Evolutionary conservation across 2,329 filamentous ascomycete species (phyloP).

Genomic region (Paecilomyces niveus): DNA sequence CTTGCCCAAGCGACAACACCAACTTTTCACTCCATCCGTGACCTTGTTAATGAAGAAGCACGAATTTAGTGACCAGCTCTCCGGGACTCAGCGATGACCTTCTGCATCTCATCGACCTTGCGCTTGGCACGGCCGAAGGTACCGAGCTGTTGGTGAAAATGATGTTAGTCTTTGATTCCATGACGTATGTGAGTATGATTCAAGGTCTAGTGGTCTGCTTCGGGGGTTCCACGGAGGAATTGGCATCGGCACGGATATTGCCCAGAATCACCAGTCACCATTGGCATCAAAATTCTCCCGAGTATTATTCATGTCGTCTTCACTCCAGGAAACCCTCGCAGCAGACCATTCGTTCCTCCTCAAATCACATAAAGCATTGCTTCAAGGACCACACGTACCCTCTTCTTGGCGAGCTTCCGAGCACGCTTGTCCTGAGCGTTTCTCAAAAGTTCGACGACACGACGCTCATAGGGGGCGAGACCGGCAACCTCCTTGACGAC

Average conservation of each 20-base stretch:
- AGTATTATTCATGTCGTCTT: not conserved
- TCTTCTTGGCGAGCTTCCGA: conserved; percentile 98
- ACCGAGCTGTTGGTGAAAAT: conserved; percentile 61
- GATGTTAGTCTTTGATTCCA: conserved; percentile 11
- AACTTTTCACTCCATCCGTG: not conserved
- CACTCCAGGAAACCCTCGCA: not conserved
- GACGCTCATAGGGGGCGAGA: conserved; percentile 93
- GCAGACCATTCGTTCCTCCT: not conserved
- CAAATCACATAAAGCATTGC: not conserved
- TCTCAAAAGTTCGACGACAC: conserved; percentile 96
- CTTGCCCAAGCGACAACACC: not conserved
- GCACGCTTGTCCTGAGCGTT: conserved; percentile 99
- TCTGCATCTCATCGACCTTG: conserved; percentile 99
- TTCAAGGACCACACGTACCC: conserved; percentile 53
- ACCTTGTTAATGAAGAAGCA: conserved; percentile 13
- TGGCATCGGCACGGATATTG: not conserved
- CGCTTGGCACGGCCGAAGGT: conserved; percentile 98
- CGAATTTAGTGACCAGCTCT: conserved; percentile 60
- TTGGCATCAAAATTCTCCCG: not conserved
- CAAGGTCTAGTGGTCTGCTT: conserved; percentile 1
- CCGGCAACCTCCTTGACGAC: conserved; percentile 98
- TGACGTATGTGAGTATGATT: not conserved
- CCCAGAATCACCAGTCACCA: not conserved
- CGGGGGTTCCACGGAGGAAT: not conserved
- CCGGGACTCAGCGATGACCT: conserved; percentile 95